phyloP scores from a whole-genome alignment of 2,329 filamentous ascomycete genomes.

The Xylaria sp. region DNA sequence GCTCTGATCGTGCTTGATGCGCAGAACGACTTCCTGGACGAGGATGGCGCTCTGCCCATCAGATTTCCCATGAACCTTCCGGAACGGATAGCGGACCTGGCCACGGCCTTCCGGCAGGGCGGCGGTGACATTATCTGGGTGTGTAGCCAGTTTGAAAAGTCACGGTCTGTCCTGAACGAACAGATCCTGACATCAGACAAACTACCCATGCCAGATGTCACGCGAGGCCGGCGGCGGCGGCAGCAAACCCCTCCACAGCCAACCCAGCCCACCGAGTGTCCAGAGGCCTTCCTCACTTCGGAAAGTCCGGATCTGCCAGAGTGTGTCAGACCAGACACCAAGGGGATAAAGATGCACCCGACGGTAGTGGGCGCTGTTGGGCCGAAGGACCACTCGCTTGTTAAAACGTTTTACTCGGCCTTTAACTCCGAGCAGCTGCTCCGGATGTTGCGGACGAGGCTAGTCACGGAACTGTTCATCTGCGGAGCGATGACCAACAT shows the following conservation, averaged over 20 bases:
- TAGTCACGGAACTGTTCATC: slow-evolving; percentile 87
- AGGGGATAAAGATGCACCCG: slow-evolving; percentile 50
- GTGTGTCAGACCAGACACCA: slow-evolving; percentile 49
- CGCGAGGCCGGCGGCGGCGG: slow-evolving; percentile 30
- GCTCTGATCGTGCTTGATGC: slow-evolving; percentile 84
- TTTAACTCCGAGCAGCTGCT: slow-evolving; percentile 77
- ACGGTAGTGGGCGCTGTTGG: slow-evolving; percentile 47
- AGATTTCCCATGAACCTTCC: slow-evolving; percentile 66
- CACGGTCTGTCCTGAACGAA: slow-evolving; percentile 58
- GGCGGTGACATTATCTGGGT: slow-evolving; percentile 83
- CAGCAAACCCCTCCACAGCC: slow-evolving; percentile 33
- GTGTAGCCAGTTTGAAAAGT: slow-evolving; percentile 71
- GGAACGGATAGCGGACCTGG: slow-evolving; percentile 66
- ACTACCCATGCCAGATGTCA: slow-evolving; percentile 16
- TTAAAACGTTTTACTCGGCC: slow-evolving; percentile 86
- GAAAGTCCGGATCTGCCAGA: slow-evolving; percentile 36
- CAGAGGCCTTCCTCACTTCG: slow-evolving; percentile 46
- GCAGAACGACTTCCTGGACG: slow-evolving; percentile 83
- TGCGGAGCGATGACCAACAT: slow-evolving; percentile 86
- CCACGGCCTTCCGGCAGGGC: slow-evolving; percentile 70
- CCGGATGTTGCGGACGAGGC: slow-evolving; percentile 75
- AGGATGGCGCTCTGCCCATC: slow-evolving; percentile 69
- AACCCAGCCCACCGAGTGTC: slow-evolving; percentile 22
- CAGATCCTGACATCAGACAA: slow-evolving; percentile 50
- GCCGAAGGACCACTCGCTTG: slow-evolving; percentile 53